Evolutionary conservation across 108 stramenopile genomes (phyloP).

Genomic region (Stephanodiscus triporus): DNA sequence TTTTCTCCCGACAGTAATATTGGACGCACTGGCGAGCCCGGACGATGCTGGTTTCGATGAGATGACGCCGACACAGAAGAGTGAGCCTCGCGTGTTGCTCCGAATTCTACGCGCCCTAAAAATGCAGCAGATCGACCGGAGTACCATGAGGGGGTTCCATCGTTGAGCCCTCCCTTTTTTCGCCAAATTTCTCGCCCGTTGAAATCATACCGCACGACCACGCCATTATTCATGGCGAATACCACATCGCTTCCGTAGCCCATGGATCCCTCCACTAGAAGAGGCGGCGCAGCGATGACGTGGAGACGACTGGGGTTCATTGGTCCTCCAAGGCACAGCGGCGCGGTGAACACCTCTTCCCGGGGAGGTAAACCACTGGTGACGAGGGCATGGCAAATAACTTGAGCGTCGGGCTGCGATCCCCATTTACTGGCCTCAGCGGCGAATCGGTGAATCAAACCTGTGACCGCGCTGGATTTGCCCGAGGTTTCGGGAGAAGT

Average conservation of each 20-base stretch:
- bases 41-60: conserved; percentile 49
- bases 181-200: conserved; percentile 55
- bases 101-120: conserved; percentile 56
- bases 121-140: conserved; percentile 37
- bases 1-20: conserved; percentile 79
- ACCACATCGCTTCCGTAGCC: conserved; percentile 73
- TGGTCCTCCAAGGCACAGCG: conserved; percentile 55
- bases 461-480: conserved; percentile 30
- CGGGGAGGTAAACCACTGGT: conserved; percentile 74
- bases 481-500: conserved; percentile 34
- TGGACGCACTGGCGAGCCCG: conserved; percentile 60
- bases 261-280: conserved; percentile 65
- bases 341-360: conserved; percentile 82
- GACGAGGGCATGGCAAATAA: conserved; percentile 72
- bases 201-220: conserved; percentile 65
- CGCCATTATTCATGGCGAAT: conserved; percentile 78
- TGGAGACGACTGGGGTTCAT: conserved; percentile 26
- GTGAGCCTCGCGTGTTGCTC: conserved; percentile 43
- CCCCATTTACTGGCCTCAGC: conserved; percentile 4
- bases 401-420: conserved; percentile 22
- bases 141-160: conserved; percentile 63
- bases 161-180: conserved; percentile 57
- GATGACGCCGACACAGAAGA: conserved; percentile 52
- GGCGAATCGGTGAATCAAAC: conserved; percentile 42
- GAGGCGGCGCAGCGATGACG: conserved; percentile 61